Evolutionary conservation across 129 eudicot species (phyloP).

Genomic region (Sambucus nigra): DNA sequence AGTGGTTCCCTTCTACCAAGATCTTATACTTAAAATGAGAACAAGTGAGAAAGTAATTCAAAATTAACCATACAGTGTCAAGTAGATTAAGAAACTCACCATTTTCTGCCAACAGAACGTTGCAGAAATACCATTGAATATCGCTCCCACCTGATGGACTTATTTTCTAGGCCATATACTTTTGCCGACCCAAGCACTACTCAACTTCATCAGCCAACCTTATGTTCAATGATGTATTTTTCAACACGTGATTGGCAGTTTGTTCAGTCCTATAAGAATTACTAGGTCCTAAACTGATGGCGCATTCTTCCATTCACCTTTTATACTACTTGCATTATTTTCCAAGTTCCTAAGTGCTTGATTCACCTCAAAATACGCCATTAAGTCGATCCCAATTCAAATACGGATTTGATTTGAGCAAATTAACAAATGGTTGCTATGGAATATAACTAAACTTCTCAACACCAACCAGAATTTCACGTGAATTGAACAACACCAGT

Average conservation of each 20-base stretch:
- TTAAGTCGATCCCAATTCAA: background rate
- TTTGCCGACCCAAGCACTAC: slow-evolving; percentile 77
- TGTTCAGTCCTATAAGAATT: slow-evolving; percentile 16
- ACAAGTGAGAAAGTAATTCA: background rate
- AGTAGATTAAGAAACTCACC: slow-evolving; percentile 30
- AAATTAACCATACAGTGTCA: background rate
- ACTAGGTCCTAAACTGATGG: too few species aligned
- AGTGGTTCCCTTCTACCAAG: background rate
- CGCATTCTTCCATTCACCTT: background rate
- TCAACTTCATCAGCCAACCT: slow-evolving; percentile 76
- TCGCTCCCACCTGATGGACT: slow-evolving; percentile 96
- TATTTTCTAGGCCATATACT: slow-evolving; percentile 74
- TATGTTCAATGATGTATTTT: slow-evolving; percentile 75
- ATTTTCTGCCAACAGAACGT: slow-evolving; percentile 58
- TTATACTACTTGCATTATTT: background rate
- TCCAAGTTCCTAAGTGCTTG: background rate
- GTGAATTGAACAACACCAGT: too few species aligned
- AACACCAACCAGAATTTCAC: too few species aligned
- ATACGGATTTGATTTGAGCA: background rate
- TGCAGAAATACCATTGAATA: slow-evolving; percentile 92
- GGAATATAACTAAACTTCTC: too few species aligned
- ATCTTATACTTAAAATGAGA: background rate
- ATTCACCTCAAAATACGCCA: background rate
- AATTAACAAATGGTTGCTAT: background rate
- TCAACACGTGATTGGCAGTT: slow-evolving; percentile 50